Percentiles rank a stretch among this genome's conserved stretches.
Evolutionary conservation across 148 eudicot genomes (phyloP).

Genomic region (Pharnaceum exiguum): DNA sequence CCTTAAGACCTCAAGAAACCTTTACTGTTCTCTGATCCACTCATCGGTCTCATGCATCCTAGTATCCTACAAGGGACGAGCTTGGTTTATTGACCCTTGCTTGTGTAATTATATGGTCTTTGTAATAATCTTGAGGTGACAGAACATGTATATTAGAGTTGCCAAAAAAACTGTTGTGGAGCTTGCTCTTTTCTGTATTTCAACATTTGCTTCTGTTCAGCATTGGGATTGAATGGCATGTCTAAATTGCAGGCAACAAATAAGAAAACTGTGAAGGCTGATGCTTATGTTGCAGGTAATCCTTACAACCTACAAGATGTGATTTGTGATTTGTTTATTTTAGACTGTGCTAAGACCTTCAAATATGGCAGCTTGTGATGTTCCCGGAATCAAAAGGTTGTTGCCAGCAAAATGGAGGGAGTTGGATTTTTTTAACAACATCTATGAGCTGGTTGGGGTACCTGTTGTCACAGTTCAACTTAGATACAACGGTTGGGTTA

Average conservation of each 20-base stretch:
- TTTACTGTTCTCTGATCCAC: no score
- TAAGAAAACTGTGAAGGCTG: conserved; percentile 83
- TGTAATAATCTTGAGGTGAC: no score
- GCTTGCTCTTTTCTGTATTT: background rate
- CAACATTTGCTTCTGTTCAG: background rate
- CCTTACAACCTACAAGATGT: conserved; percentile 6
- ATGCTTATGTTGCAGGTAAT: conserved; percentile 97
- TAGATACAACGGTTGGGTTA: conserved; percentile 96
- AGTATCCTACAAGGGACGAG: no score
- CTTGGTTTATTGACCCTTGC: no score
- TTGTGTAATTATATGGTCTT: no score
- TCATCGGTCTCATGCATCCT: no score
- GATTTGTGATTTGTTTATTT: background rate
- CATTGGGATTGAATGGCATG: background rate
- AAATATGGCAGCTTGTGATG: conserved; percentile 78
- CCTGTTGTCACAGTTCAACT: conserved; percentile 99
- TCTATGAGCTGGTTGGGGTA: conserved; percentile 87
- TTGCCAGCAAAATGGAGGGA: conserved; percentile 81
- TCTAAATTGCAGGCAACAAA: conserved; percentile 72
- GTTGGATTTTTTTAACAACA: conserved; percentile 70
- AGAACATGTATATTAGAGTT: background rate
- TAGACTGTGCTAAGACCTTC: conserved; percentile 3
- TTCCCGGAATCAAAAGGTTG: conserved; percentile 95
- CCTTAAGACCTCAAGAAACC: no score
- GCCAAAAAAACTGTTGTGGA: background rate